Evolutionary conservation across 805 yeast species (phyloP).

Genomic region (Kodamaea kaohsiungensis): DNA sequence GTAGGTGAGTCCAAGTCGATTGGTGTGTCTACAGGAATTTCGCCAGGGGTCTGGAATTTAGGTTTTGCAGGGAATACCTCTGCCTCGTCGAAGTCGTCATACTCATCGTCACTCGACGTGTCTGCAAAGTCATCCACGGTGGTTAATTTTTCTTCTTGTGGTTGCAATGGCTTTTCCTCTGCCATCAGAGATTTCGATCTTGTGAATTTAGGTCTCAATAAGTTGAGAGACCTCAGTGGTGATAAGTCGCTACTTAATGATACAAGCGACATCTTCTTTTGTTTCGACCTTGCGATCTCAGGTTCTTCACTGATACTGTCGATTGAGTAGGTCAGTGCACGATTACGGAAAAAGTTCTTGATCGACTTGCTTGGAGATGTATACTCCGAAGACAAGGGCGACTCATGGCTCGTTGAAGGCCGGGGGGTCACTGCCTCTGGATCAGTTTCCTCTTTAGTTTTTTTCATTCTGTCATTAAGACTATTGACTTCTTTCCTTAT

Average conservation of each 20-base stretch:
- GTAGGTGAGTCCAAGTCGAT: neutral
- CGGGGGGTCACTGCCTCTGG: conserved; percentile 3
- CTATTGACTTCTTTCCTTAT: too few relatives aligned
- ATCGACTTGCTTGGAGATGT: conserved; percentile 30
- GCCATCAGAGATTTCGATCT: conserved; percentile 20
- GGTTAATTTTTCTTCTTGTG: conserved; percentile 17
- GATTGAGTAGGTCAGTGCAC: conserved; percentile 24
- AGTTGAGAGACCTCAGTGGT: conserved; percentile 11
- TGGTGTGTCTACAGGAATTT: neutral
- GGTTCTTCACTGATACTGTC: conserved; percentile 26
- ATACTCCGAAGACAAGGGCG: conserved; percentile 13
- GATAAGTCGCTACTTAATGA: conserved; percentile 12
- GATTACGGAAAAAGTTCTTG: conserved; percentile 23
- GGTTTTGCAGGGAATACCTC: neutral
- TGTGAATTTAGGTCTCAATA: conserved; percentile 22
- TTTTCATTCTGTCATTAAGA: neutral
- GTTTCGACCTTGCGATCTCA: conserved; percentile 9
- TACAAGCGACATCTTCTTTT: conserved; percentile 2
- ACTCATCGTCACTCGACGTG: conserved; percentile 24
- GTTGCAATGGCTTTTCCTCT: conserved; percentile 1
- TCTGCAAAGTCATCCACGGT: conserved; percentile 42
- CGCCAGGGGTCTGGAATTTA: neutral
- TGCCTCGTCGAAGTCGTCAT: conserved; percentile 15
- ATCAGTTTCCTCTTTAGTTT: neutral
- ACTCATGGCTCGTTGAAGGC: neutral